Percentiles rank a stretch among this genome's conserved stretches.
Conservation (phyloP, 805 yeast genomes). For the Candida schatavii region DNA sequence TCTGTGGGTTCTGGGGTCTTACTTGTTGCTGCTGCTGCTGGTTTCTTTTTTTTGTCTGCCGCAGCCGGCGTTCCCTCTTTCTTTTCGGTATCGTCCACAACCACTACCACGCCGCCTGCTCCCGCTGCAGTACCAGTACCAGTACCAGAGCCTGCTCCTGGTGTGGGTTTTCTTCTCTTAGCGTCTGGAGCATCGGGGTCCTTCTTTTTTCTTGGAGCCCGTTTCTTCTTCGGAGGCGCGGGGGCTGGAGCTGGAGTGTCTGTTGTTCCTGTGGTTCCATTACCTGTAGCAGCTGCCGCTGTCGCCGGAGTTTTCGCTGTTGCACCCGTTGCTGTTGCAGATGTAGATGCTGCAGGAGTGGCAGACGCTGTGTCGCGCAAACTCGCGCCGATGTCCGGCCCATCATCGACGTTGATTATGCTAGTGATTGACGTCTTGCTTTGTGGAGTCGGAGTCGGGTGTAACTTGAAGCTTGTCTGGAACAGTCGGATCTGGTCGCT, state of each 20-base stretch:
- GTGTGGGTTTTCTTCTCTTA: conserved; percentile 3
- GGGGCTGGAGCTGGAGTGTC: conserved; percentile 1
- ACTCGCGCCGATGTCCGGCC: conserved; percentile 10
- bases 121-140: neutral
- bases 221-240: conserved; percentile 13
- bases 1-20: conserved; percentile 14
- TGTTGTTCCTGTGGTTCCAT: neutral
- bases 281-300: neutral
- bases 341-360: conserved; percentile 9
- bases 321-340: conserved; percentile 3
- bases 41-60: conserved; percentile 7
- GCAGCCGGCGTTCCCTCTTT: neutral
- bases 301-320: too few species aligned
- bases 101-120: neutral
- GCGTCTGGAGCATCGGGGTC: conserved; percentile 2
- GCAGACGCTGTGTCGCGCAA: conserved; percentile 5
- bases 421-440: conserved; percentile 39
- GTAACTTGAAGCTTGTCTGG: conserved; percentile 14
- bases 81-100: neutral
- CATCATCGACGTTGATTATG: conserved; percentile 38
- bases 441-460: conserved; percentile 7
- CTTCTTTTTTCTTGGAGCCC: conserved; percentile 24
- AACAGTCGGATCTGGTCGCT: conserved; percentile 29
- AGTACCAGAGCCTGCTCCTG: neutral
- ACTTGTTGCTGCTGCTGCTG: conserved; percentile 14